A percentile compares a stretch with the other conserved stretches of the same genome.
phyloP scores from a whole-genome alignment of 805 yeast species.

The Lachancea meyersii region DNA sequence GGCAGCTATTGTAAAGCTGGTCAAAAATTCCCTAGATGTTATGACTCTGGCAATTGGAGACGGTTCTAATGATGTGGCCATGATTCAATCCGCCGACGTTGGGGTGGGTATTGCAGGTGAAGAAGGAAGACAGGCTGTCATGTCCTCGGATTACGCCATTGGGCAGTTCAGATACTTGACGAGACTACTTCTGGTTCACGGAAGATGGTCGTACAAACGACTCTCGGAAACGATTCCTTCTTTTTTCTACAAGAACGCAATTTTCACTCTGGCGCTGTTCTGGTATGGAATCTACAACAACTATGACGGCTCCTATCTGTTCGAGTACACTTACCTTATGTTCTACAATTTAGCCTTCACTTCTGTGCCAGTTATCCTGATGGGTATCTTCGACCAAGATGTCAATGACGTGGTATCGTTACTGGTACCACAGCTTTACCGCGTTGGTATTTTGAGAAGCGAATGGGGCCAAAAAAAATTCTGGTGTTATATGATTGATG shows the following conservation, averaged over 20 bases:
- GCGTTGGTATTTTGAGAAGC: constrained; percentile 60
- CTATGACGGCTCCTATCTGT: constrained; percentile 75
- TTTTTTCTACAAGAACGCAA: constrained; percentile 74
- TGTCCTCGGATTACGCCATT: constrained; percentile 82
- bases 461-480: constrained; percentile 71
- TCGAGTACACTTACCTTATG: constrained; percentile 73
- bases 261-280: constrained; percentile 65
- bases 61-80: constrained; percentile 85
- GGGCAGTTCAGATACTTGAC: constrained; percentile 74
- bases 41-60: constrained; percentile 88
- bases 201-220: constrained; percentile 82
- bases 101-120: constrained; percentile 91
- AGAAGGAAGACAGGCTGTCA: constrained; percentile 84
- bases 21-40: constrained; percentile 66
- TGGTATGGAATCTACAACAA: constrained; percentile 74
- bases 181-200: constrained; percentile 66
- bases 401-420: constrained; percentile 63
- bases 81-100: constrained; percentile 83
- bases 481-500: constrained; percentile 70
- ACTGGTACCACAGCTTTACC: constrained; percentile 68
- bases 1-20: constrained; percentile 74
- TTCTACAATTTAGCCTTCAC: constrained; percentile 80
- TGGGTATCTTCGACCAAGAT: constrained; percentile 79
- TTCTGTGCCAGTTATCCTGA: constrained; percentile 69
- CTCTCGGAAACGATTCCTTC: constrained; percentile 78